Percentiles rank a stretch among this genome's conserved stretches.
Evolutionary conservation across 768 basidiomycete species (phyloP).

Genomic region (Kwoniella dendrophila): DNA sequence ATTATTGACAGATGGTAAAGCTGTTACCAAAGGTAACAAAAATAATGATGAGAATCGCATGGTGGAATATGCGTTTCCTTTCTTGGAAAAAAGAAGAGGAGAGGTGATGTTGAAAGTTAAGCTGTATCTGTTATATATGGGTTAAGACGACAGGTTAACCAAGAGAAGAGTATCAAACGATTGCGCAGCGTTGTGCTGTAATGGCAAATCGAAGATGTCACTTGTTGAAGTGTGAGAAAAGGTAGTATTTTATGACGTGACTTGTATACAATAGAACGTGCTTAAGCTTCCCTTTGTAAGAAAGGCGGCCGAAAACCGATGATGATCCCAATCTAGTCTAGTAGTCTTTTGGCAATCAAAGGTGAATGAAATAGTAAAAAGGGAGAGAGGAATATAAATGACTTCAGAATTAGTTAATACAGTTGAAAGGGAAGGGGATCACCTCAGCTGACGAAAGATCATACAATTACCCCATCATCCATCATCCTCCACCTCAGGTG

Average conservation of each 20-base stretch:
- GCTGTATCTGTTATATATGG: constrained; percentile 2
- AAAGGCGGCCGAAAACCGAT: constrained; percentile 8
- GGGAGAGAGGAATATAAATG: background rate
- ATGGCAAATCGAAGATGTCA: background rate
- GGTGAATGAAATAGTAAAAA: background rate
- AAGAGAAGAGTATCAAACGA: constrained; percentile 7
- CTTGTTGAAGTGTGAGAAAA: constrained; percentile 3
- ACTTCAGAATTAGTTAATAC: too few species aligned
- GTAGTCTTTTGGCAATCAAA: background rate
- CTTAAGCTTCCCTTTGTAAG: background rate
- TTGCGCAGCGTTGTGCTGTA: constrained; percentile 17
- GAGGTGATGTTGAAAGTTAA: background rate
- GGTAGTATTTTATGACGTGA: constrained; percentile 18
- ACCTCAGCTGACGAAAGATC: too few species aligned
- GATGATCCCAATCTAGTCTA: background rate
- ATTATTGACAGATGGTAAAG: constrained; percentile 15
- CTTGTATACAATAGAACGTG: background rate
- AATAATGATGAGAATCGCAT: constrained; percentile 25
- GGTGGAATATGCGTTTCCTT: background rate
- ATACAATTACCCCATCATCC: too few species aligned
- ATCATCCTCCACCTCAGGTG: too few species aligned
- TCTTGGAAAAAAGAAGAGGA: constrained; percentile 4
- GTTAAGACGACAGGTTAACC: too few species aligned
- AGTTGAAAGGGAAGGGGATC: too few species aligned
- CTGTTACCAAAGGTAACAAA: constrained; percentile 23